phyloP scores from a whole-genome alignment of 2,329 filamentous ascomycete genomes.

The Apiospora koreana region DNA sequence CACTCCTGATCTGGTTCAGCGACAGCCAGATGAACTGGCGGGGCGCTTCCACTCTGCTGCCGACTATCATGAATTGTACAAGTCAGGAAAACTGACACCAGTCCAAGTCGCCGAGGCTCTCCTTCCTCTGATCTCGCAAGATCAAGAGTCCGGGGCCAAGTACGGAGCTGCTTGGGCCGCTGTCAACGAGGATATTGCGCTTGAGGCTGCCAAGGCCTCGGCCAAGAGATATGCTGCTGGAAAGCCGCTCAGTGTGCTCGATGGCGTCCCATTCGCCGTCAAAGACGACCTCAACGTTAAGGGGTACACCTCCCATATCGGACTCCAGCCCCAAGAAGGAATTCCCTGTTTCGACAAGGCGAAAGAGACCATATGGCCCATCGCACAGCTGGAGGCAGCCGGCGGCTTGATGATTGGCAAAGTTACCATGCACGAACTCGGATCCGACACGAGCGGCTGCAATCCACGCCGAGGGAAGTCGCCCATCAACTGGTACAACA shows the following conservation, averaged over 20 bases:
- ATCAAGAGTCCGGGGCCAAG: conserved; percentile 51
- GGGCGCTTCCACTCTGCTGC: conserved; percentile 67
- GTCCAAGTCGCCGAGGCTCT: conserved; percentile 70
- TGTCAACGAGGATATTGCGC: conserved; percentile 60
- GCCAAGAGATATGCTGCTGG: conserved; percentile 71
- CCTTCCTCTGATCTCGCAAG: conserved; percentile 68
- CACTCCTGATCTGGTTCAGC: conserved; percentile 41
- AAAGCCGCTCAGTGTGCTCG: conserved; percentile 66
- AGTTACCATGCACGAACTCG: conserved; percentile 79
- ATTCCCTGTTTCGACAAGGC: conserved; percentile 50
- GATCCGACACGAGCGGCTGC: conserved; percentile 81
- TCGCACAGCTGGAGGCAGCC: conserved; percentile 69
- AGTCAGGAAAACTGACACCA: conserved; percentile 69
- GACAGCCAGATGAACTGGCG: conserved; percentile 40
- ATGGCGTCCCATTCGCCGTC: conserved; percentile 80
- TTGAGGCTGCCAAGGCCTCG: conserved; percentile 70
- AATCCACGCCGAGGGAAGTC: conserved; percentile 71
- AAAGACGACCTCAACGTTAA: conserved; percentile 79
- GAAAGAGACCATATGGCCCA: conserved; percentile 67
- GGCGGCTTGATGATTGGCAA: conserved; percentile 78
- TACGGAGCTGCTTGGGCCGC: conserved; percentile 77
- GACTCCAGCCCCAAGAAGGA: conserved; percentile 61
- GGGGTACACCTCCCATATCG: conserved; percentile 69
- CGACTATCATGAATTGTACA: conserved; percentile 79
- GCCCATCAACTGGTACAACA: conserved; percentile 76